These are phyloP conservation scores for Mortierella sp. DNA, from an alignment of 371 early-diverging fungal genomes.

Conservation along the genomic window DNA sequence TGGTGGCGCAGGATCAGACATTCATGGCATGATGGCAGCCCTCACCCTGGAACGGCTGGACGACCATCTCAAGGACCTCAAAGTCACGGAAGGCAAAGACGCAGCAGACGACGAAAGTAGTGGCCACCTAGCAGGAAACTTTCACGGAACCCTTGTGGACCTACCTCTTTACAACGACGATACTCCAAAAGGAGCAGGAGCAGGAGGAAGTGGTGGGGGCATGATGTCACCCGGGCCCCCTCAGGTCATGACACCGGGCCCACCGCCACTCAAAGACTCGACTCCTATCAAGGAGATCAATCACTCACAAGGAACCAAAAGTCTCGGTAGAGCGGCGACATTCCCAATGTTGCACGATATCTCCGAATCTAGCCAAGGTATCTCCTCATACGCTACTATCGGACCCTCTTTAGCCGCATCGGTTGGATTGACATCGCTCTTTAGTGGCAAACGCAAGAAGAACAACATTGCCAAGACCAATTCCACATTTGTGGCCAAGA, in stretches of 20 bases:
- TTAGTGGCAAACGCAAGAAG: conserved; percentile 56
- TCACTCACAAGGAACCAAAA: conserved; percentile 12
- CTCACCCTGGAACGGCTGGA: conserved; percentile 33
- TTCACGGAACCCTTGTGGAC: conserved; percentile 47
- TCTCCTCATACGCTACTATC: conserved; percentile 8
- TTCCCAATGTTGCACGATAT: background rate
- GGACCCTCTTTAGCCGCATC: conserved; percentile 18
- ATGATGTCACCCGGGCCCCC: conserved; percentile 37
- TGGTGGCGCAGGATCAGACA: conserved; percentile 15
- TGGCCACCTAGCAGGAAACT: conserved; percentile 23
- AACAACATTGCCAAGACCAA: conserved; percentile 70
- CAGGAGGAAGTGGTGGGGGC: too few relatives aligned
- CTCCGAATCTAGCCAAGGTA: background rate
- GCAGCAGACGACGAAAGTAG: background rate
- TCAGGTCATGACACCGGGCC: conserved; percentile 29
- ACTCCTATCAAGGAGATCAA: conserved; percentile 1
- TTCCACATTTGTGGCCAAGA: conserved; percentile 81
- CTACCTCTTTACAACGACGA: conserved; percentile 31
- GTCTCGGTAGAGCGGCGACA: conserved; percentile 6
- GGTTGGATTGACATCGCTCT: conserved; percentile 48
- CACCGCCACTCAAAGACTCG: conserved; percentile 44
- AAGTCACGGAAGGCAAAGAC: conserved; percentile 50
- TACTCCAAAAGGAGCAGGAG: background rate
- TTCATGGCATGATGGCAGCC: conserved; percentile 16
- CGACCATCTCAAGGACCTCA: conserved; percentile 49